phyloP scores from a whole-genome alignment of 139 green algal genomes.

The Picochlorum sp. region DNA sequence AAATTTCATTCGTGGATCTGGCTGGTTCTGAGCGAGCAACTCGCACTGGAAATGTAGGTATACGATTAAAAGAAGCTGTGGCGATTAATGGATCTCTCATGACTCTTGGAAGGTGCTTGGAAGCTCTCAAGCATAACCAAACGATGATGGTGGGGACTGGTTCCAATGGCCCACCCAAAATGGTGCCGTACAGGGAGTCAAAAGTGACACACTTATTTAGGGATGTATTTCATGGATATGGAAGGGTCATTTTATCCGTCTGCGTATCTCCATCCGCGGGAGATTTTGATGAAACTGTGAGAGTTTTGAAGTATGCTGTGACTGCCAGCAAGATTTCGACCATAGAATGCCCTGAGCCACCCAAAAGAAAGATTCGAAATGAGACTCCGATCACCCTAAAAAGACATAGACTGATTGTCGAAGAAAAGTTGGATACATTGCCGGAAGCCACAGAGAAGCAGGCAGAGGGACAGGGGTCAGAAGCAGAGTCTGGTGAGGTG shows the following conservation, averaged over 20 bases:
- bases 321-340: conserved; percentile 41
- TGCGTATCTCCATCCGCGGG: conserved; percentile 42
- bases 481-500: neutral
- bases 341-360: conserved; percentile 32
- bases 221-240: conserved; percentile 60
- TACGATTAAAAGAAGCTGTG: conserved; percentile 64
- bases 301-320: conserved; percentile 50
- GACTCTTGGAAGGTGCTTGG: conserved; percentile 67
- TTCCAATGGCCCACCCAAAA: conserved; percentile 11
- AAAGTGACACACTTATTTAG: conserved; percentile 42
- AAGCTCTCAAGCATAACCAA: conserved; percentile 71
- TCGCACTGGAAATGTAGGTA: conserved; percentile 58
- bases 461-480: neutral
- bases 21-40: conserved; percentile 60
- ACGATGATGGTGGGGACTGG: neutral
- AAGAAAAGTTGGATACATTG: neutral
- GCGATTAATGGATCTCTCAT: conserved; percentile 75
- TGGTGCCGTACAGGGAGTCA: conserved; percentile 55
- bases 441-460: conserved; percentile 1
- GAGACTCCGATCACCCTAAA: conserved; percentile 13
- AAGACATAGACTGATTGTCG: conserved; percentile 15
- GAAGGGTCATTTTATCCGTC: conserved; percentile 60
- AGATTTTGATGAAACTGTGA: conserved; percentile 64
- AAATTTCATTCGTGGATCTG: conserved; percentile 67
- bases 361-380: conserved; percentile 26